Base-by-base conservation (phyloP, 2,329 filamentous ascomycete genomes). In the Fusarium vanettenii region DNA sequence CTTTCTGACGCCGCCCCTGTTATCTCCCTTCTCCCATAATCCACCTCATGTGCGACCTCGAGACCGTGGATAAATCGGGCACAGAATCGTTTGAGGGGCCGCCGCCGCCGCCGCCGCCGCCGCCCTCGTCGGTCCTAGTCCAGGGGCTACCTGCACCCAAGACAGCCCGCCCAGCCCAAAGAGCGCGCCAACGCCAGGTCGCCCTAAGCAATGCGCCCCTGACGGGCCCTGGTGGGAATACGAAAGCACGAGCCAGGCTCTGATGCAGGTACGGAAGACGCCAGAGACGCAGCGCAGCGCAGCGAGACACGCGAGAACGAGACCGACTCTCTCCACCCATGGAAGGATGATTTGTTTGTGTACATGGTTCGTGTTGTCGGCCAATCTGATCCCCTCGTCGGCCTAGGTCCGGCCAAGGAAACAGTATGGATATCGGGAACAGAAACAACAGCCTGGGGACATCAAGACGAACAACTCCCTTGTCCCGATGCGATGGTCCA, bases 241-340 rank as follows among this genome's bases (percentile, higher is more conserved):
- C 76, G 73, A 77, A 78, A 76, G 76, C 76, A 77, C 76, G 69
- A 77, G 73, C 76, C 76, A 77, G 59, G 65, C 60, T 74, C 61
- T 60, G 66, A 78, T 73, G 76, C 76, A 78, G 76, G 76, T 76
- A 78, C 76, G 50, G 65, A 65, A 68, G 64, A 64, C 61, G 55
- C 48, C 61, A 65, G 33, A 71, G 60, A 56, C 70, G 63, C 45
- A 64, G 39, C 68, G 65, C 64, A 52, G 48, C 25, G 25, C 66
- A 74, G 52, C 8, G 20, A 35, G 31, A 4, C 56, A 59, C 35
- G 27, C 55, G 37, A 62, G 64, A 69, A 37, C 33, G 39, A 61
- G 48, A 68, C 59, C 56, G 69, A 41, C 55, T 62, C 45, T 50
- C 39, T 64, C 60, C 60, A 64, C 60, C 45, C 18, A 41, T 57